Evolutionary conservation across 768 basidiomycete genomes (phyloP).

Genomic region (Mycena vulgaris): DNA sequence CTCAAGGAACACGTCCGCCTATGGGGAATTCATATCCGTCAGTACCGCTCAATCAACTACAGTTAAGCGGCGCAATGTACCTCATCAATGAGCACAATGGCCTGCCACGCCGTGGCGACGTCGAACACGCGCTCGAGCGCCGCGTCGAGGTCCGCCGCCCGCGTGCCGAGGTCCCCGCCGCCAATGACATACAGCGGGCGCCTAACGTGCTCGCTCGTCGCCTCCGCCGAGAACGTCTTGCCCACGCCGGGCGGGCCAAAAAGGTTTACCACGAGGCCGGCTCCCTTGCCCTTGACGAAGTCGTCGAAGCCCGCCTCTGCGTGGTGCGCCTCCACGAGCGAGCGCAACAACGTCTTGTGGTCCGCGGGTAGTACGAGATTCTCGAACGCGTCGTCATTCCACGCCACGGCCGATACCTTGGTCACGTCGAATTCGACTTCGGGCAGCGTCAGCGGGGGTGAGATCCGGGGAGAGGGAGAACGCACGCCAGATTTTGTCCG

Average conservation of each 20-base stretch:
- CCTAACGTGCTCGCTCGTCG: slow-evolving; percentile 69
- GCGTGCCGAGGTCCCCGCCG: slow-evolving; percentile 70
- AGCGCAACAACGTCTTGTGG: slow-evolving; percentile 68
- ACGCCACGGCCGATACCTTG: slow-evolving; percentile 65
- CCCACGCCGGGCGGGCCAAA: slow-evolving; percentile 75
- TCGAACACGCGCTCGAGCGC: slow-evolving; percentile 64
- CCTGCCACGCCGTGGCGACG: slow-evolving; percentile 73
- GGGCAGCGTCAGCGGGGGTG: slow-evolving; percentile 5
- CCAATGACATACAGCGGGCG: slow-evolving; percentile 69
- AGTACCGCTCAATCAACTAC: neutral
- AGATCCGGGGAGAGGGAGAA: neutral
- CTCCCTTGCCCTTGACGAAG: slow-evolving; percentile 76
- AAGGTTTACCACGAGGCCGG: slow-evolving; percentile 69
- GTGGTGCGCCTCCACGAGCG: slow-evolving; percentile 73
- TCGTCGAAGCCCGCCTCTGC: slow-evolving; percentile 70
- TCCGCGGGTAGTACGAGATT: slow-evolving; percentile 69
- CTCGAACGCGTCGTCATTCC: slow-evolving; percentile 72
- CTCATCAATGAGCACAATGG: slow-evolving; percentile 72
- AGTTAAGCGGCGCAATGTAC: slow-evolving; percentile 35
- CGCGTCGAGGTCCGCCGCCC: slow-evolving; percentile 58
- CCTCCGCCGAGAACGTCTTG: slow-evolving; percentile 75
- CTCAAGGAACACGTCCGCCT: slow-evolving; percentile 82
- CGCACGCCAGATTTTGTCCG: slow-evolving; percentile 73
- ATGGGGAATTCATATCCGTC: slow-evolving; percentile 21
- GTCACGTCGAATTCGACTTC: slow-evolving; percentile 75